Evolutionary conservation across 139 green algal species (phyloP), one percentile per base, ranked within the genome.

Genomic region (Coccomyxa sp.): DNA sequence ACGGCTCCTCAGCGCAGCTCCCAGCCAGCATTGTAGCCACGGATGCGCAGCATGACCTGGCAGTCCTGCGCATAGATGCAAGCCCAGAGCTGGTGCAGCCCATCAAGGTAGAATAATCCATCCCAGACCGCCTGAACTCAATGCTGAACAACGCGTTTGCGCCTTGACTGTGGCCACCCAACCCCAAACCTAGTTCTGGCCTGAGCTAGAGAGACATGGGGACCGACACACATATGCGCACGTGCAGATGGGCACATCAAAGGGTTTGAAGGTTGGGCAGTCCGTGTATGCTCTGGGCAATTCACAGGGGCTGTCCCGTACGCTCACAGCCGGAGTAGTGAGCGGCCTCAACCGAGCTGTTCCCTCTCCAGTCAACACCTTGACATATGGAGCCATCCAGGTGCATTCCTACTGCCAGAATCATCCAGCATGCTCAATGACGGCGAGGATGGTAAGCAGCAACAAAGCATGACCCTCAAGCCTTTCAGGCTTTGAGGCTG

Each of bases 301-400:
- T 40, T 85, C 86, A 0, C 84, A 79, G 37, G 88, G 86, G 40
- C 76, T 89, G 7, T 68, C 76, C 7, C 78, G 84, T 39, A 89
- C 86, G 0, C 72, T 93, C 31, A 88, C 85, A 24, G 82, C 78
- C 34, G 91, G 91, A 10, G 82, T 94, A 0, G 85, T 95, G 8
- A 92, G 86, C 69, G 91, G 91, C 7, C 74, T 92, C 6, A 82
- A 84, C 58, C 80, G 89, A 16, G 83, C 80, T 12, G 93, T 97
- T n/a, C 88, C 91, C 8, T 86, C 84, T 6, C 87, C 86, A 18
- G 81, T 82, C 18, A 93, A 93, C 27, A 90, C 81, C 0, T 82
- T 86, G 18, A 96, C 96, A 68, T 86, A 86, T 39, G 92, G 92
- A 0, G 89, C 82, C 31, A 90, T 97, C 38, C 93, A 93, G 89